Percentiles rank a stretch among this genome's conserved stretches.
These are phyloP conservation scores for Melampsora abietis-canadensis DNA, from an alignment of 1,284 basidiomycete species.

Conservation along the genomic window DNA sequence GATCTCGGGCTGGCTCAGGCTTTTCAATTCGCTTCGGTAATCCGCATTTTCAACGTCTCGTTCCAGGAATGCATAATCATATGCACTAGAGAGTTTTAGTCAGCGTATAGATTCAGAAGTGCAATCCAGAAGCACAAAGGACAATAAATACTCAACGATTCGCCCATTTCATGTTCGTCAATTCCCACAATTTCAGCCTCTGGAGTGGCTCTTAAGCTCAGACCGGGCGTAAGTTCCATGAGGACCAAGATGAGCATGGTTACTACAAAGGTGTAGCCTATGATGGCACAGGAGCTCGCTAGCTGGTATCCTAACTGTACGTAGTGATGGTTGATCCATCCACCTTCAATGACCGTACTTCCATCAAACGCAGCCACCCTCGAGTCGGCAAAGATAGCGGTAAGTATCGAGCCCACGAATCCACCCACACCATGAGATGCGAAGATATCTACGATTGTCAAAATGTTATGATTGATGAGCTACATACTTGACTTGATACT, in stretches of 20 bases:
- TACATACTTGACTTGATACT: slow-evolving; percentile 5
- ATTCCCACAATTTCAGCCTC: slow-evolving; percentile 87
- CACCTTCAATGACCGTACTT: slow-evolving; percentile 67
- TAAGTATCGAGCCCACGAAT: slow-evolving; percentile 77
- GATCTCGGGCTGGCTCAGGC: background rate
- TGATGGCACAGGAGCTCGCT: slow-evolving; percentile 71
- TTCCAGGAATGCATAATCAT: slow-evolving; percentile 41
- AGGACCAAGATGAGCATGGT: slow-evolving; percentile 75
- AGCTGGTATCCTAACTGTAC: slow-evolving; percentile 81
- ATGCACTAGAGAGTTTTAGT: slow-evolving; percentile 16
- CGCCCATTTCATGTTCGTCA: slow-evolving; percentile 90
- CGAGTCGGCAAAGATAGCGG: slow-evolving; percentile 79
- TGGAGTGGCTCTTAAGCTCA: slow-evolving; percentile 72
- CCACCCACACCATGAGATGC: slow-evolving; percentile 86
- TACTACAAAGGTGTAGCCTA: slow-evolving; percentile 70
- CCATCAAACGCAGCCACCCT: slow-evolving; percentile 83
- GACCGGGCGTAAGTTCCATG: slow-evolving; percentile 86
- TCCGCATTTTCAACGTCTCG: slow-evolving; percentile 39
- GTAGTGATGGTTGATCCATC: slow-evolving; percentile 75
- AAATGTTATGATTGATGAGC: slow-evolving; percentile 52
- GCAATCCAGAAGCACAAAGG: background rate
- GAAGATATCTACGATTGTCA: slow-evolving; percentile 62
- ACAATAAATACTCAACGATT: slow-evolving; percentile 56
- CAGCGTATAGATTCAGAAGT: background rate
- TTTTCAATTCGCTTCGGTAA: slow-evolving; percentile 36